phyloP scores from a whole-genome alignment of 163 green algal species.

The Chlorella variabilis region DNA sequence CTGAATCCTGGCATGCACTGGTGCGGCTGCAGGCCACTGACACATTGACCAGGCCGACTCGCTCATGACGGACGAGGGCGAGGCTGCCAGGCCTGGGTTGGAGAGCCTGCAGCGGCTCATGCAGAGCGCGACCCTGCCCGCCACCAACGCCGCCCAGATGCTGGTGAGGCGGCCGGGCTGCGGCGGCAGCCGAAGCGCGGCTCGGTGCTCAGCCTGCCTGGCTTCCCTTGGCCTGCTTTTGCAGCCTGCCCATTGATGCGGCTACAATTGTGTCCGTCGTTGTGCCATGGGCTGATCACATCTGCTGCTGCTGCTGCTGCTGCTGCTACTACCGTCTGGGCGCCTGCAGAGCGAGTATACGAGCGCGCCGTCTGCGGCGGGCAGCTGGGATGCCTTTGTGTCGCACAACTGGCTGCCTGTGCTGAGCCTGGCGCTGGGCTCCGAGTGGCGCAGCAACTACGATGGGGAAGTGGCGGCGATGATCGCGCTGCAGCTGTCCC shows the following conservation, averaged over 20 bases:
- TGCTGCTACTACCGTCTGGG: neutral
- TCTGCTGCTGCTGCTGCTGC: constrained; percentile 1
- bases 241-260: too few relatives aligned
- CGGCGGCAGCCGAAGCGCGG: too few relatives aligned
- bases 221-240: neutral
- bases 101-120: constrained; percentile 1
- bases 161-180: neutral
- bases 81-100: neutral
- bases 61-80: too few relatives aligned
- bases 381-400: constrained; percentile 38
- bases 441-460: constrained; percentile 30
- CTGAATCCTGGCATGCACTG: too few relatives aligned
- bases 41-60: too few relatives aligned
- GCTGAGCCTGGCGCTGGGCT: constrained; percentile 31
- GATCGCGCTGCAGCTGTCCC: constrained; percentile 37
- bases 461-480: constrained; percentile 42
- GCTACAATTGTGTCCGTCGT: too few relatives aligned
- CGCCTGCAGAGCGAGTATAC: constrained; percentile 21
- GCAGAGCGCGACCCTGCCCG: neutral
- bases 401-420: constrained; percentile 43
- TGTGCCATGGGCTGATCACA: too few relatives aligned
- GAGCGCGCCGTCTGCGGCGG: neutral
- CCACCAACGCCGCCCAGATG: neutral
- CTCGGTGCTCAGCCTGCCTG: too few relatives aligned
- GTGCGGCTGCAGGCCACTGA: too few relatives aligned